phyloP scores from a whole-genome alignment of 257 asterid genomes.

The Nicotiana otophora region DNA sequence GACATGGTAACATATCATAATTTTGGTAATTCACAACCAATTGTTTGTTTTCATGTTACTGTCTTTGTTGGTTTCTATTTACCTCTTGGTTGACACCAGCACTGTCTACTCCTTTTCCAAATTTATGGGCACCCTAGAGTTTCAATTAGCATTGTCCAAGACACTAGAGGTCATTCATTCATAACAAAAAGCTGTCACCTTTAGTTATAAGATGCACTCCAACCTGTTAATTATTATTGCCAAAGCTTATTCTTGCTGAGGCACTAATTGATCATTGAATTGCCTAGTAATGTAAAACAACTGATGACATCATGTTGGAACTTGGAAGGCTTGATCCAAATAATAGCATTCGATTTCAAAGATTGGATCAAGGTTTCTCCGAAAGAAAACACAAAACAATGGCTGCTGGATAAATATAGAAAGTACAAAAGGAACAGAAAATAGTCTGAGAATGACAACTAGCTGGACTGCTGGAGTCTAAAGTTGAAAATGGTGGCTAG shows the following conservation, averaged over 20 bases:
- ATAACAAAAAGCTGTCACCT: no score
- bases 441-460: not conserved
- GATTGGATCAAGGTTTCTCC: not conserved
- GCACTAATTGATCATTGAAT: not conserved
- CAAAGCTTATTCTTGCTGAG: not conserved
- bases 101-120: no score
- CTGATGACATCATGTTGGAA: not conserved
- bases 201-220: no score
- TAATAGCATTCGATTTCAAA: not conserved
- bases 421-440: not conserved
- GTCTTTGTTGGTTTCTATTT: no score
- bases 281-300: not conserved
- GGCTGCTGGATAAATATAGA: constrained; percentile 1
- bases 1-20: no score
- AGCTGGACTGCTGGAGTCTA: not conserved
- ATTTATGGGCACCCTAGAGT: no score
- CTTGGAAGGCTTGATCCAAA: not conserved
- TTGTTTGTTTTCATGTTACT: no score
- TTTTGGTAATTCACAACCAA: no score
- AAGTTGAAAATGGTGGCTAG: not conserved
- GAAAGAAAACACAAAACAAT: not conserved
- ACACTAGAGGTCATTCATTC: no score
- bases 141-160: no score
- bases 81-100: no score
- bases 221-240: no score